A percentile compares a stretch with the other conserved stretches of the same genome.
These are phyloP conservation scores for Carex cristatella DNA, from an alignment of 176 grass and related monocot species.

Conservation along the genomic window DNA sequence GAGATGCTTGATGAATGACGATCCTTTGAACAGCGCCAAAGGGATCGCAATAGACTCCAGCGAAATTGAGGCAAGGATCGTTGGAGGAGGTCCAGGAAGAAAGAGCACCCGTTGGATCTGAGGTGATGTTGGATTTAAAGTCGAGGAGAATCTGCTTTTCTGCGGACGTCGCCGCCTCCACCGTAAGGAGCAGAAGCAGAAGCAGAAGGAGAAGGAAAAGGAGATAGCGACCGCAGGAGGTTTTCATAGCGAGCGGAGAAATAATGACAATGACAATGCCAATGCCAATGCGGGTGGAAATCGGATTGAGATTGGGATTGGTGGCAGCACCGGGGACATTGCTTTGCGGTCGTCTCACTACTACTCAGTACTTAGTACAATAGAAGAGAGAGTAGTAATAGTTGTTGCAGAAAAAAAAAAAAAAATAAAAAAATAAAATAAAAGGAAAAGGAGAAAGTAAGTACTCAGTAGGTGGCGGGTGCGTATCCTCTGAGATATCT, in stretches of 20 bases:
- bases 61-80: conserved; percentile 51
- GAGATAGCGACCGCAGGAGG: conserved; percentile 27
- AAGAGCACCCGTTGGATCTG: conserved; percentile 53
- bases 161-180: conserved; percentile 38
- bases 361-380: no score
- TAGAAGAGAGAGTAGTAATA: no score
- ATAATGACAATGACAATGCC: no score
- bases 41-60: conserved; percentile 51
- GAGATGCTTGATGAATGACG: conserved; percentile 41
- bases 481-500: no score
- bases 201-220: conserved; percentile 2
- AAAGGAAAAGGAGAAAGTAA: no score
- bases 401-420: no score
- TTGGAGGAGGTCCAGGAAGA: conserved; percentile 40
- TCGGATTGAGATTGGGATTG: no score
- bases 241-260: conserved; percentile 29
- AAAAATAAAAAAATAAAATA: no score
- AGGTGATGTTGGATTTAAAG: conserved; percentile 63
- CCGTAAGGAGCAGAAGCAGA: conserved; percentile 9
- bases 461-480: no score
- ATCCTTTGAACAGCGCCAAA: conserved; percentile 51
- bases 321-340: no score
- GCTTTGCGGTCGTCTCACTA: no score
- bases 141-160: conserved; percentile 65
- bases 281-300: not conserved